phyloP scores from a whole-genome alignment of 768 basidiomycete species.

The Russula sp. region DNA sequence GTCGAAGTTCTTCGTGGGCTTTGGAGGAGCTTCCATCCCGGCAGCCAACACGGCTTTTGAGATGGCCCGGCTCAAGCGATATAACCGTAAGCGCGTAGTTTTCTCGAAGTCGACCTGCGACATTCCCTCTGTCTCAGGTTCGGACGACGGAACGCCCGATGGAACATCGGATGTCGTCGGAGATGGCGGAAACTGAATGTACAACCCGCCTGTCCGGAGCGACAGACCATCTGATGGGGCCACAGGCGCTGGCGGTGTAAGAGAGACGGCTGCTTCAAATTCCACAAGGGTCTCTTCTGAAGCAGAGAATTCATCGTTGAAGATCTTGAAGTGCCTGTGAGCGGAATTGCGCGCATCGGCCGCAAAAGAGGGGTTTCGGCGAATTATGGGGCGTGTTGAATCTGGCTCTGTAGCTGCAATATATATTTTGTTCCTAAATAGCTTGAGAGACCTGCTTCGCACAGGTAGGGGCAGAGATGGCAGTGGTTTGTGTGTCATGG shows the following conservation, averaged over 20 bases:
- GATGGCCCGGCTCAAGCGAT: conserved; percentile 19
- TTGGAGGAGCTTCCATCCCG: conserved; percentile 20
- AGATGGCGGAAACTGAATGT: conserved; percentile 16
- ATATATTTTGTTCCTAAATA: conserved; percentile 7
- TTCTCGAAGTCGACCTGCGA: conserved; percentile 10
- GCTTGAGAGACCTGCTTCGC: conserved; percentile 20
- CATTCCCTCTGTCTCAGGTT: not conserved
- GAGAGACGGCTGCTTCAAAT: not conserved
- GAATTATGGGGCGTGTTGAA: conserved; percentile 4
- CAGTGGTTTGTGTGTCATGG: conserved; percentile 14
- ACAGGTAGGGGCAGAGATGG: conserved; percentile 14
- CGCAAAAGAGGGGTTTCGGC: conserved; percentile 9
- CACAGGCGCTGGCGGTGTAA: not conserved
- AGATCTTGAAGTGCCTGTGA: conserved; percentile 18
- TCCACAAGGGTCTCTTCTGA: conserved; percentile 21
- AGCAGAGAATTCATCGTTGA: conserved; percentile 13
- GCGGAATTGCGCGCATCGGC: conserved; percentile 15
- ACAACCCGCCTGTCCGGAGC: conserved; percentile 21
- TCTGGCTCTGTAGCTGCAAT: not conserved
- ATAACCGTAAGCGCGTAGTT: conserved; percentile 11
- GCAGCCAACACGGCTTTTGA: conserved; percentile 22
- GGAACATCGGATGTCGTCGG: conserved; percentile 5
- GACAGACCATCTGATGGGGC: conserved; percentile 11
- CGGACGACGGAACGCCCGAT: not conserved
- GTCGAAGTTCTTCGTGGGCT: conserved; percentile 10